Percentiles rank a stretch among this genome's conserved stretches.
Evolutionary conservation across 352 stramenopile genomes (phyloP).

Genomic region (Pythium coloratum): DNA sequence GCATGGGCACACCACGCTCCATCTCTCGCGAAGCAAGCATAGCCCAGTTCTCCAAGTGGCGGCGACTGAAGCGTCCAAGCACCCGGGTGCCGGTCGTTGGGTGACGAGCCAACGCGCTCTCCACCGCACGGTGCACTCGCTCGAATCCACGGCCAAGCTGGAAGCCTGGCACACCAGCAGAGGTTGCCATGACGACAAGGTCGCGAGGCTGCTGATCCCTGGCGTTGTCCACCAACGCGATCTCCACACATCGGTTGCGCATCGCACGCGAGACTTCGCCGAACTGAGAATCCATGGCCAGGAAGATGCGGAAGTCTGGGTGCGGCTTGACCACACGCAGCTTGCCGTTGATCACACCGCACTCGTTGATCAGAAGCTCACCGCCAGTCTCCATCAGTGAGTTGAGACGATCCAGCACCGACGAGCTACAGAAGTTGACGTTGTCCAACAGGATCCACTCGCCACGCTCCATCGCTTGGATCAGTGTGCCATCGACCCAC

Average conservation of each 20-base stretch:
- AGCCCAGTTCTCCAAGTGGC: conserved; percentile 80
- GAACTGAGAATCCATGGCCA: conserved; percentile 96
- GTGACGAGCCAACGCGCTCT: conserved; percentile 33
- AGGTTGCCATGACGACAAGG: conserved; percentile 58
- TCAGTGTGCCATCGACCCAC: conserved; percentile 98
- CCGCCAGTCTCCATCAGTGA: conserved; percentile 98
- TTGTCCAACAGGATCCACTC: conserved; percentile 99
- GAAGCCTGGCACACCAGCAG: conserved; percentile 66
- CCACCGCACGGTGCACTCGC: conserved; percentile 49
- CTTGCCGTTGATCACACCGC: conserved; percentile 90
- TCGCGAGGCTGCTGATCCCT: conserved; percentile 60
- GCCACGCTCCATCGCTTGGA: conserved; percentile 97
- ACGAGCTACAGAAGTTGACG: conserved; percentile 99
- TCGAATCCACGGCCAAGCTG: conserved; percentile 68
- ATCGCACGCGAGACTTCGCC: conserved; percentile 99
- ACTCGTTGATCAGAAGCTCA: conserved; percentile 98
- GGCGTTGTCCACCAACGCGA: conserved; percentile 52
- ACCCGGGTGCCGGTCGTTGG: conserved; percentile 21
- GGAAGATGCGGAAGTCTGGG: conserved; percentile 98
- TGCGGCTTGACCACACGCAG: conserved; percentile 96
- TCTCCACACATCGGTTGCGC: conserved; percentile 99
- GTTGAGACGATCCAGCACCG: conserved; percentile 99
- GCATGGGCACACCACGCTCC: conserved; percentile 33
- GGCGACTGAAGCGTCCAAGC: conserved; percentile 56
- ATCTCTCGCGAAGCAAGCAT: conserved; percentile 65